Percentiles rank a stretch among this genome's conserved stretches.
phyloP scores from a whole-genome alignment of 805 yeast species.

The Cephaloascus fragrans region DNA sequence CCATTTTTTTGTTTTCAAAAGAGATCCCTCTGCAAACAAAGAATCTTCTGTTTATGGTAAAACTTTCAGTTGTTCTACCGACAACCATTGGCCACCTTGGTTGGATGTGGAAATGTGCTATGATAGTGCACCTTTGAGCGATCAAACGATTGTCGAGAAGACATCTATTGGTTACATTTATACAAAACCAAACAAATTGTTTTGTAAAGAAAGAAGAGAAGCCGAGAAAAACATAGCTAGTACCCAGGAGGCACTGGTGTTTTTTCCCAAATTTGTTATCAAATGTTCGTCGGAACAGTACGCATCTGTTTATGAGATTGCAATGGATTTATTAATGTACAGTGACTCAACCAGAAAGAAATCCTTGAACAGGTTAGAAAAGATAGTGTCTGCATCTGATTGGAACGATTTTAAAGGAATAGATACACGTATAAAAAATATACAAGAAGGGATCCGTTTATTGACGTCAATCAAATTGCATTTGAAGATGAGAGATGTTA shows the following conservation, averaged over 20 bases:
- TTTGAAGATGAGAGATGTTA: slow-evolving; percentile 22
- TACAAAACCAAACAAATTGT: slow-evolving; percentile 43
- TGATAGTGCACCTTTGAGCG: slow-evolving; percentile 4
- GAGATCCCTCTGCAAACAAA: slow-evolving; percentile 11
- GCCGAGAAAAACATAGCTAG: slow-evolving; percentile 9
- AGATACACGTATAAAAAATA: slow-evolving; percentile 15
- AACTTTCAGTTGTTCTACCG: slow-evolving; percentile 2
- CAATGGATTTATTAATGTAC: slow-evolving; percentile 24
- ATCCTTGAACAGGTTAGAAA: slow-evolving; percentile 30
- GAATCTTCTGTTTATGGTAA: slow-evolving; percentile 8
- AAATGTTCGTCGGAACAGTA: slow-evolving; percentile 29
- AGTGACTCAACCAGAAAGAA: slow-evolving; percentile 22
- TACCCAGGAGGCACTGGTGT: slow-evolving; percentile 16
- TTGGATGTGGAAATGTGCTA: slow-evolving; percentile 33
- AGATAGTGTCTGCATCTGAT: slow-evolving; percentile 25
- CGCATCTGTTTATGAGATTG: slow-evolving; percentile 21
- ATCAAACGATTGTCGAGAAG: slow-evolving; percentile 23
- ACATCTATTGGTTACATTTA: slow-evolving; percentile 32
- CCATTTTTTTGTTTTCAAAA: slow-evolving; percentile 41
- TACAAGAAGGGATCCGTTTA: slow-evolving; percentile 21
- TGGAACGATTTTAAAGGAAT: slow-evolving; percentile 23
- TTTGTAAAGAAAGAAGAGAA: slow-evolving; percentile 17
- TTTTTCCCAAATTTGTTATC: slow-evolving; percentile 26
- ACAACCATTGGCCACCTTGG: slow-evolving; percentile 31
- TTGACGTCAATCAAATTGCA: slow-evolving; percentile 25